Conservation (phyloP, 345 rosid species). For the Eucalyptus marginata region DNA sequence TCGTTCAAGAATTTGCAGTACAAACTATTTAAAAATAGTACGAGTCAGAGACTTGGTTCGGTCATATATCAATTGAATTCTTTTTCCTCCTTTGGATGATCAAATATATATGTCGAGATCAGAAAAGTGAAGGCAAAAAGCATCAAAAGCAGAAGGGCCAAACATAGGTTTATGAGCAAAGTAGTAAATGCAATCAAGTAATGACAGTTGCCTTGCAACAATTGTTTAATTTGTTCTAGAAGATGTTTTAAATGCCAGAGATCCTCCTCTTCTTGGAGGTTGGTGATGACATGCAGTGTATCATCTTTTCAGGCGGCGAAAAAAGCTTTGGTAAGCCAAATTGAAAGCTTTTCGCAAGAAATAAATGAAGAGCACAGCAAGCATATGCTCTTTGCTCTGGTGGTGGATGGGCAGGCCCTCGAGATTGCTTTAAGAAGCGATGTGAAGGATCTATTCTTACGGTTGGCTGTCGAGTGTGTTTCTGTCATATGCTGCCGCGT, state of each 20-base stretch:
- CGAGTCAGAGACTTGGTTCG: neutral
- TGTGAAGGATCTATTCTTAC: no score
- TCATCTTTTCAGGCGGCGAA: slow-evolving; percentile 29
- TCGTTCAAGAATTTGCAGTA: neutral
- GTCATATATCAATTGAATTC: neutral
- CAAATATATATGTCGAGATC: neutral
- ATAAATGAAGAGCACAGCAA: slow-evolving; percentile 24
- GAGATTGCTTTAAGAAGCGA: no score
- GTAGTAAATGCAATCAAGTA: neutral
- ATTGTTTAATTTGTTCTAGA: neutral
- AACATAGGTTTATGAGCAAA: neutral
- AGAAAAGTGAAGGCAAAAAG: neutral
- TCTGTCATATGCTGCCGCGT: slow-evolving; percentile 77
- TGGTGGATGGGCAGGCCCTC: slow-evolving; percentile 62
- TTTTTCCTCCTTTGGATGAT: neutral
- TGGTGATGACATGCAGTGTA: neutral
- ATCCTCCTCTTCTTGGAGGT: neutral
- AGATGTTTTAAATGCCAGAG: neutral
- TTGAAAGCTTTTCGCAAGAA: slow-evolving; percentile 26
- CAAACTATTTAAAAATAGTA: neutral
- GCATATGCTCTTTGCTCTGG: slow-evolving; percentile 49
- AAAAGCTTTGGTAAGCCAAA: slow-evolving; percentile 37
- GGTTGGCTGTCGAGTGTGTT: slow-evolving; percentile 61
- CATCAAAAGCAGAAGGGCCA: neutral
- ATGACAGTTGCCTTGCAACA: neutral